A percentile compares a stretch with the other conserved stretches of the same genome.
Conservation (phyloP, 1,284 basidiomycete species). For the Marasmius tenuissimus region DNA sequence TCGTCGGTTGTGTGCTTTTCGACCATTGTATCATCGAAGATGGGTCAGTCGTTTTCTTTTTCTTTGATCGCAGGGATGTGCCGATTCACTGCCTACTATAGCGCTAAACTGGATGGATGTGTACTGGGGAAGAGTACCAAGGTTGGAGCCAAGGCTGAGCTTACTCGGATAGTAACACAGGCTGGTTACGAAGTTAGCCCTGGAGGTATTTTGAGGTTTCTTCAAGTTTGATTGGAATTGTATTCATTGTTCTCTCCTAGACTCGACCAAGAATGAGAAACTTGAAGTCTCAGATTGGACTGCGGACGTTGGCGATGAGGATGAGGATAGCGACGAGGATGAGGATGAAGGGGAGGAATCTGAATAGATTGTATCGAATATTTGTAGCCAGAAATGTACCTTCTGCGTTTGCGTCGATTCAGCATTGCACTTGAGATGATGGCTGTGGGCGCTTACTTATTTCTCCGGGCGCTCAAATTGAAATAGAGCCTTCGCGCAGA, state of each 20-base stretch:
- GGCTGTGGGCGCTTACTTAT: too few species aligned
- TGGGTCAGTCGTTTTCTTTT: slow-evolving; percentile 52
- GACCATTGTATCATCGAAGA: slow-evolving; percentile 90
- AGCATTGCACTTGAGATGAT: too few species aligned
- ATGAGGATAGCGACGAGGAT: slow-evolving; percentile 27
- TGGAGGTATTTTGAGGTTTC: slow-evolving; percentile 48
- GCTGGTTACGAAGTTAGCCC: slow-evolving; percentile 81
- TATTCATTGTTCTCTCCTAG: slow-evolving; percentile 29
- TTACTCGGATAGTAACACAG: slow-evolving; percentile 86
- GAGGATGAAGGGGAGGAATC: slow-evolving; percentile 25
- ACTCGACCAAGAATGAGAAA: slow-evolving; percentile 63
- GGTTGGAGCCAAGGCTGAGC: slow-evolving; percentile 77
- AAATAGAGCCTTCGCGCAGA: too few species aligned
- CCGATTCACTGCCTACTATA: slow-evolving; percentile 27
- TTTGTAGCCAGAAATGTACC: not conserved
- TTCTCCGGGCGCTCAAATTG: too few species aligned
- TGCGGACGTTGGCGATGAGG: slow-evolving; percentile 31
- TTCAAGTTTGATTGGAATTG: not conserved
- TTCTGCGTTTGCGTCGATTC: too few species aligned
- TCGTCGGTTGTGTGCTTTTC: slow-evolving; percentile 85
- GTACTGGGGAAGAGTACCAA: slow-evolving; percentile 84
- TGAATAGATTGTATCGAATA: not conserved
- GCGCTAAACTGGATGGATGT: slow-evolving; percentile 88
- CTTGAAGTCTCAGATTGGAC: slow-evolving; percentile 66
- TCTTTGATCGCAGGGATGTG: not conserved